These are phyloP conservation scores for Ciborinia camelliae DNA, from an alignment of 2,329 filamentous ascomycete genomes.

Conservation along the genomic window DNA sequence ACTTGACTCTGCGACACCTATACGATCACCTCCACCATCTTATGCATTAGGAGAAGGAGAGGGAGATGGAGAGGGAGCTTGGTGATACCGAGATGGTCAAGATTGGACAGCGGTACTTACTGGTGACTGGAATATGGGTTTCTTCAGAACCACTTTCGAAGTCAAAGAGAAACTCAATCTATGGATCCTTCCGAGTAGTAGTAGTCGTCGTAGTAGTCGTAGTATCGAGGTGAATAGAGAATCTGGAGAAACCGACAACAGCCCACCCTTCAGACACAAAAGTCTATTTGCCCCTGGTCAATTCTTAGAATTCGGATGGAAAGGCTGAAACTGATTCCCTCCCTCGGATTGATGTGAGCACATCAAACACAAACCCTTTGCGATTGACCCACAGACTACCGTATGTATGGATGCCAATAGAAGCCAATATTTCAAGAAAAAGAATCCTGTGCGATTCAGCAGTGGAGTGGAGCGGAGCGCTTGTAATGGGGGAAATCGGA, in stretches of 20 bases:
- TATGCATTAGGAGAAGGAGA: too few relatives aligned
- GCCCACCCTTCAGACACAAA: slow-evolving; percentile 10
- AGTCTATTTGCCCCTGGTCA: slow-evolving; percentile 1
- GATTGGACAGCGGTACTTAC: slow-evolving; percentile 8
- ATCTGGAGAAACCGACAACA: slow-evolving; percentile 12
- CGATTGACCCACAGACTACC: slow-evolving; percentile 13
- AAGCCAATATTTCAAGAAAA: slow-evolving; percentile 10
- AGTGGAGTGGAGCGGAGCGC: too few relatives aligned
- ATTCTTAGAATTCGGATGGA: background rate
- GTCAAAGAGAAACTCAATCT: background rate
- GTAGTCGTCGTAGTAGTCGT: too few relatives aligned
- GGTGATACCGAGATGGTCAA: background rate
- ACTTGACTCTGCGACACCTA: slow-evolving; percentile 7
- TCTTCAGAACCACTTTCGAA: slow-evolving; percentile 8
- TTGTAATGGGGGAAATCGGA: background rate
- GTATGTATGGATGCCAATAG: slow-evolving; percentile 1
- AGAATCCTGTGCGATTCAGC: slow-evolving; percentile 3
- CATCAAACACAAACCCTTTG: slow-evolving; percentile 9
- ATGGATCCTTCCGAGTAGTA: background rate
- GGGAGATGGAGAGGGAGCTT: background rate
- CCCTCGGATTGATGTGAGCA: slow-evolving; percentile 5
- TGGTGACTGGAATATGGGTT: background rate
- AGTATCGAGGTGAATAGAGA: background rate
- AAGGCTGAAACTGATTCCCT: slow-evolving; percentile 15
- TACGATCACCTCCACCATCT: background rate